Evolutionary conservation across 2,329 filamentous ascomycete species (phyloP), one percentile per base, ranked within the genome.

Genomic region (Septoria petroselini): DNA sequence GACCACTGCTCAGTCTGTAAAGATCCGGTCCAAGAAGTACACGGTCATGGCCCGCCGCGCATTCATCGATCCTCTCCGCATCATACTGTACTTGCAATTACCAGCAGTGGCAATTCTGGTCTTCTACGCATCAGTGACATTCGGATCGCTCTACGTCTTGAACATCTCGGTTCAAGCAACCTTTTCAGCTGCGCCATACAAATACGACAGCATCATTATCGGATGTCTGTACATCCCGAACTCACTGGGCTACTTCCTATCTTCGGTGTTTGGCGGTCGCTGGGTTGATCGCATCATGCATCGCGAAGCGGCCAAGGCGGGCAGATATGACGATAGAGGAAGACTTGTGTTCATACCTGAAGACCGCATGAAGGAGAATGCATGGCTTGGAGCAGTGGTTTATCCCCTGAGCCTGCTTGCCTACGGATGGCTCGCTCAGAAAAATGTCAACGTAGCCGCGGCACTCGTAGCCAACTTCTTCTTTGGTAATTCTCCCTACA

Each of bases 241-340:
- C 33, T 85, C 84, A 0, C 52, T 87, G 4, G 88, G 88, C 3
- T 93, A 91, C 68, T 71, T 91, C 38, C 55, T 81, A 4, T 78
- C 84, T 0, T 85, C 84, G 34, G 61, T 88, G 1, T 70, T 87
- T 29, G 86, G 87, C 33, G 88, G 88, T 0, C 76, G 74, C 34
- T 93, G 88, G 88, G 84, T 87, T 59, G 88, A 94, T 65, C 70
- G 69, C 14, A 91, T 93, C 68, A 93, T 93, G 88, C 76, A 80
- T 25, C 79, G 85, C 15, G 84, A 88, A 67, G 88, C 88, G 0
- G 73, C 71, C n/a, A 83, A 65, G 29, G 86, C 85, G 0, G 81
- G 80, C 9, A 75, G 86, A 18, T 85, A 84, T 60, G 85, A 88
- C 58, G 77, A 76, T 29, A 69, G 79, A 30, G 87, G 86, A 11